These are phyloP conservation scores for Dictyostelium firmibasis DNA, from an alignment of 78 protist genomes.

Conservation along the genomic window DNA sequence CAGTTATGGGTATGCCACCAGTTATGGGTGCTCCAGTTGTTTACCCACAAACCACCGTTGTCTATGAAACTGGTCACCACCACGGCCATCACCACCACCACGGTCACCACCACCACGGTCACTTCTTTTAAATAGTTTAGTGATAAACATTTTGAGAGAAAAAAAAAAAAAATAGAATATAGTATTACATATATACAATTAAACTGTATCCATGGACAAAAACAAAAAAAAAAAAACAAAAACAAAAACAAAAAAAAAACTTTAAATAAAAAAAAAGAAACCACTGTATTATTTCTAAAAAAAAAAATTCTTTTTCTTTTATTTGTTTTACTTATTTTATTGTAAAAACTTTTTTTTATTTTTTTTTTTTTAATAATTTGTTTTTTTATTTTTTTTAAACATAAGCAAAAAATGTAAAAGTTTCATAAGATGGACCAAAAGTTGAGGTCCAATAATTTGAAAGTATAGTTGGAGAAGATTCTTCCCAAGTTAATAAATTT, in stretches of 20 bases:
- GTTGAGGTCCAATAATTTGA: not conserved
- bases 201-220: not conserved
- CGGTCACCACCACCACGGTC: not conserved
- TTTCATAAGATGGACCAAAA: not conserved
- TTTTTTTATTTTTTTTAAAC: not conserved
- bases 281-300: not conserved
- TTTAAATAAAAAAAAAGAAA: too few species aligned
- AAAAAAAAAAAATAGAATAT: not conserved
- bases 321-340: not conserved
- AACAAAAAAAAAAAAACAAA: not conserved
- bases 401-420: not conserved
- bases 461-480: not conserved
- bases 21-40: not conserved
- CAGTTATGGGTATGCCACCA: not conserved
- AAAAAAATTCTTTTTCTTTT: not conserved
- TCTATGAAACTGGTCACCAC: constrained; percentile 7
- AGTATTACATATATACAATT: not conserved
- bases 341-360: not conserved
- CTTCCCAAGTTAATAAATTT: not conserved
- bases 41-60: not conserved
- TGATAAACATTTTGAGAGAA: not conserved
- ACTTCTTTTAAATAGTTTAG: not conserved
- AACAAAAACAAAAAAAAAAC: not conserved
- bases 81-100: not conserved
- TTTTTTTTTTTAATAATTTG: too few species aligned